Percentiles rank a stretch among this genome's conserved stretches.
Evolutionary conservation across 2,329 filamentous ascomycete genomes (phyloP).

Genomic region (Paracorniculantispora psalliotae): DNA sequence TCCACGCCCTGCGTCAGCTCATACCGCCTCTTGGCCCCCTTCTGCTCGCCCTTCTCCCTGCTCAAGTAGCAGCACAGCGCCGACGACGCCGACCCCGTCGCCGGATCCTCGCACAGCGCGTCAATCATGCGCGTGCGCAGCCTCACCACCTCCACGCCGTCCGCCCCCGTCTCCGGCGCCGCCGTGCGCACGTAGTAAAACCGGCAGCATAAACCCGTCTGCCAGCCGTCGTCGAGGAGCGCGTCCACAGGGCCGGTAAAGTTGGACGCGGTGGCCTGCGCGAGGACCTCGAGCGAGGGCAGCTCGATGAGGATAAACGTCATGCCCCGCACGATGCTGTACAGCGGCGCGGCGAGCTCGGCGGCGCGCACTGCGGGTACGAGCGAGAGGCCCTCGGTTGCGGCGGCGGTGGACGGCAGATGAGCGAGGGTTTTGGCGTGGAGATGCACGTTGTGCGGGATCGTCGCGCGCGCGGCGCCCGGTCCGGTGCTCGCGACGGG

Average conservation of each 20-base stretch:
- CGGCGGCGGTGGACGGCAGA: constrained; percentile 21
- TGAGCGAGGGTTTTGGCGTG: constrained; percentile 43
- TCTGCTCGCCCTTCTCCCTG: constrained; percentile 30
- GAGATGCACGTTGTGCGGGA: constrained; percentile 63
- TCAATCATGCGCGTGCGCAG: constrained; percentile 60
- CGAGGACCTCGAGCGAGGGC: constrained; percentile 54
- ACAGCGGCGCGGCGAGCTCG: constrained; percentile 41
- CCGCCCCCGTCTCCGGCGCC: constrained; percentile 22
- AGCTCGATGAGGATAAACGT: constrained; percentile 64
- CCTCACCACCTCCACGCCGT: constrained; percentile 23
- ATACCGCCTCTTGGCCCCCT: constrained; percentile 36
- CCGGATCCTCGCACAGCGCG: constrained; percentile 50
- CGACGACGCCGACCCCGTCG: constrained; percentile 58
- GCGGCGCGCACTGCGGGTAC: constrained; percentile 27
- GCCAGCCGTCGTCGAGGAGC: constrained; percentile 52
- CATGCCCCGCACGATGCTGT: constrained; percentile 69
- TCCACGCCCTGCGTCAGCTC: constrained; percentile 62
- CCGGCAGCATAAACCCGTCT: constrained; percentile 44
- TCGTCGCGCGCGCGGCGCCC: constrained; percentile 52
- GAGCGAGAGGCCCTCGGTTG: constrained; percentile 22
- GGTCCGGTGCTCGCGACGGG: constrained; percentile 33
- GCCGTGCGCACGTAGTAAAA: constrained; percentile 54
- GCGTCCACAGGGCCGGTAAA: constrained; percentile 28
- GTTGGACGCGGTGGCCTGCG: constrained; percentile 28
- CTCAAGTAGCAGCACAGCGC: constrained; percentile 52